These are phyloP conservation scores for Diatrype stigma DNA, from an alignment of 2,329 filamentous ascomycete species.

Conservation along the genomic window DNA sequence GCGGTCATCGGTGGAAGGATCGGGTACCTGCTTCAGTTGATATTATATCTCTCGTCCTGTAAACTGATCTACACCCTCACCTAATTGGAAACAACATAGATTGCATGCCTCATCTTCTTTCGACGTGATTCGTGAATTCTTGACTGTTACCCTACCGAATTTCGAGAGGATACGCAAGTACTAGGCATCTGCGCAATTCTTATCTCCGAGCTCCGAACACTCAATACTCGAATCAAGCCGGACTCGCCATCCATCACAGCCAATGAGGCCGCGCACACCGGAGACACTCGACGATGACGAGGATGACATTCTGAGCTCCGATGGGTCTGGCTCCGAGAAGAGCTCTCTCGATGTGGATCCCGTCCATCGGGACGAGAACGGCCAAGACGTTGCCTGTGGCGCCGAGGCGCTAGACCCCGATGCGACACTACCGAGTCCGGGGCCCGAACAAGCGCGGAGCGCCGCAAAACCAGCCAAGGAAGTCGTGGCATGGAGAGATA, in stretches of 20 bases:
- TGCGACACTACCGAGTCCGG: neutral
- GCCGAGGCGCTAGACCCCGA: neutral
- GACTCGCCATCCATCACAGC: neutral
- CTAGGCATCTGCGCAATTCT: neutral
- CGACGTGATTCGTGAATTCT: too few species aligned
- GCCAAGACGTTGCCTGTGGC: conserved; percentile 8
- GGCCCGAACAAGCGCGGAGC: conserved; percentile 3
- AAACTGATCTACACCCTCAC: too few species aligned
- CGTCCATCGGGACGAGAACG: conserved; percentile 8
- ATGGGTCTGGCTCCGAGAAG: conserved; percentile 12
- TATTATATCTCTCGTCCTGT: too few species aligned
- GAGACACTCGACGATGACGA: conserved; percentile 11
- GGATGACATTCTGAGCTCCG: conserved; percentile 12
- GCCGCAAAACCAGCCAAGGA: conserved; percentile 8
- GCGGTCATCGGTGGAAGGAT: too few species aligned
- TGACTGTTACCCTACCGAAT: too few species aligned
- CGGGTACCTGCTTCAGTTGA: too few species aligned
- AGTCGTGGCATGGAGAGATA: conserved; percentile 26
- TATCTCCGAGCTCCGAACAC: conserved; percentile 2
- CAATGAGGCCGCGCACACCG: conserved; percentile 12
- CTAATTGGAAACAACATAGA: too few species aligned
- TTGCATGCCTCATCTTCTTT: too few species aligned
- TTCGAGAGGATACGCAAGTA: too few species aligned
- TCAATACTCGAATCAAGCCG: neutral
- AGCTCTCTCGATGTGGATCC: conserved; percentile 6